These are phyloP conservation scores for Yamadazyma insecticola DNA, from an alignment of 805 yeast genomes.

Conservation along the genomic window DNA sequence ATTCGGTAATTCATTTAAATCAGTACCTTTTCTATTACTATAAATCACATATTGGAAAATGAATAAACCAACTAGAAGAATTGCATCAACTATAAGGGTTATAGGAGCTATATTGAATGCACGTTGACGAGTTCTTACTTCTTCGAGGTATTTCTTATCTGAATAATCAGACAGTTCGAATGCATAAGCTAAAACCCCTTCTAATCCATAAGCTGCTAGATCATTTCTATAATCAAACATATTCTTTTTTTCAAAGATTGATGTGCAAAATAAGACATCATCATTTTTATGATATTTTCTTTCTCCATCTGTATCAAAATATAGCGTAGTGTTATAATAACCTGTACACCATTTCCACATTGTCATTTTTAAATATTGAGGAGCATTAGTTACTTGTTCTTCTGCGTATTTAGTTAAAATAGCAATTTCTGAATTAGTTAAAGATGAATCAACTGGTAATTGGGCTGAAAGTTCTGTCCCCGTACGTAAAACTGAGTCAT, in stretches of 20 bases:
- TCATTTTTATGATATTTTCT: slow-evolving; percentile 11
- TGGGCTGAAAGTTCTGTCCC: slow-evolving; percentile 2
- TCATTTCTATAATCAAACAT: slow-evolving; percentile 44
- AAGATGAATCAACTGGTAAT: slow-evolving; percentile 23
- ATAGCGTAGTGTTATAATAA: slow-evolving; percentile 22
- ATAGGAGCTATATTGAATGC: slow-evolving; percentile 21
- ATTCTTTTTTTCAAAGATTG: too few species aligned
- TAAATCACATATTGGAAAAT: slow-evolving; percentile 31
- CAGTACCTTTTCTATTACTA: slow-evolving; percentile 25
- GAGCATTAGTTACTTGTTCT: slow-evolving; percentile 42
- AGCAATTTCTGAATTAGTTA: slow-evolving; percentile 47
- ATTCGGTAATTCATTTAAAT: slow-evolving; percentile 26
- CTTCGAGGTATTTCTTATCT: slow-evolving; percentile 9
- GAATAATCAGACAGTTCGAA: slow-evolving; percentile 19
- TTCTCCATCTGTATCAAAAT: slow-evolving; percentile 10
- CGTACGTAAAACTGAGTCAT: slow-evolving; percentile 10
- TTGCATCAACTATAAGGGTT: slow-evolving; percentile 22
- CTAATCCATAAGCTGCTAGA: slow-evolving; percentile 35
- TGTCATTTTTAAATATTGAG: slow-evolving; percentile 42
- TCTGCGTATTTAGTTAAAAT: slow-evolving; percentile 43
- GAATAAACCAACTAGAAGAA: slow-evolving; percentile 24
- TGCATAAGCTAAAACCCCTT: slow-evolving; percentile 46
- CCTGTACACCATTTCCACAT: slow-evolving; percentile 46
- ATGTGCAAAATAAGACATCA: slow-evolving; percentile 23
- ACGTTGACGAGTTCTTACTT: too few species aligned